These are phyloP conservation scores for Stachybotrys chlorohalonatus DNA, from an alignment of 2,329 filamentous ascomycete genomes.

Conservation along the genomic window DNA sequence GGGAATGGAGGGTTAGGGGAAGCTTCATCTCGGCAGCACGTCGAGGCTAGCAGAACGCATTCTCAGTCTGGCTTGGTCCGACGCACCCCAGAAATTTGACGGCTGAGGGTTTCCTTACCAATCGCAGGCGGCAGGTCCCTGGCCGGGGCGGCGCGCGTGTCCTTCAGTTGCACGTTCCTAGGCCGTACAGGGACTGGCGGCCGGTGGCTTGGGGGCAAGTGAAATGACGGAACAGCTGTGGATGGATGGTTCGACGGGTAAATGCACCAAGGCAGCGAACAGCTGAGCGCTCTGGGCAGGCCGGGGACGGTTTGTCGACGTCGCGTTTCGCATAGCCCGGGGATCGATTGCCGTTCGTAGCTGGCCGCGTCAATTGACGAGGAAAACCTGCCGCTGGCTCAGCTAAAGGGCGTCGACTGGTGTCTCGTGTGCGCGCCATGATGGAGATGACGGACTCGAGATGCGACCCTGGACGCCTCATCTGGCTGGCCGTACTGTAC, in stretches of 20 bases:
- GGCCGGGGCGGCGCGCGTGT: too few species aligned
- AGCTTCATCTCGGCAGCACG: too few species aligned
- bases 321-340: too few species aligned
- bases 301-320: too few species aligned
- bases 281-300: too few species aligned
- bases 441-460: neutral
- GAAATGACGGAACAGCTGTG: neutral
- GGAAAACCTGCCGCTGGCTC: too few species aligned
- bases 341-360: too few species aligned
- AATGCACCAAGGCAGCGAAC: too few species aligned
- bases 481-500: neutral
- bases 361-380: too few species aligned
- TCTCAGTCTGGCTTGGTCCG: neutral
- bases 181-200: neutral
- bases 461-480: neutral
- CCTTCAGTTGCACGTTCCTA: neutral
- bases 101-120: neutral
- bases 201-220: neutral
- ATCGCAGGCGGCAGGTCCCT: neutral
- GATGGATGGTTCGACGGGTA: too few species aligned
- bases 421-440: neutral
- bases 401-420: neutral
- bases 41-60: too few species aligned
- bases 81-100: neutral
- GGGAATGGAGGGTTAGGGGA: neutral